Evolutionary conservation across 2,329 filamentous ascomycete genomes (phyloP), one percentile per base, ranked within the genome.

Genomic region (Aspergillus hiratsukae): DNA sequence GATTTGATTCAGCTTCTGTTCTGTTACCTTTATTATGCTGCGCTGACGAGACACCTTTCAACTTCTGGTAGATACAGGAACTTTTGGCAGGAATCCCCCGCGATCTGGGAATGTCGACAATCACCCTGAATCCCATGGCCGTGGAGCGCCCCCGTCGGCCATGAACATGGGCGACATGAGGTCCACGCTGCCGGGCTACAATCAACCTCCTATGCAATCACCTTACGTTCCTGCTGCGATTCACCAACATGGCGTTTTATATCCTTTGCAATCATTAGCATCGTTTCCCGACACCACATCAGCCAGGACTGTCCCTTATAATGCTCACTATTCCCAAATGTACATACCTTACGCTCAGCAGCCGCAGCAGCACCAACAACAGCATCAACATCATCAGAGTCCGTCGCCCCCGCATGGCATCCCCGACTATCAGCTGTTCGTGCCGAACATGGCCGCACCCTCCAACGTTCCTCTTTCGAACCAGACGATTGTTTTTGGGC

Each of bases 91-190:
- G 14, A 48, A 27, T 29, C 49, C 52, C 17, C 11, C 59, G 35
- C 63, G 57, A 58, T 52, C 61, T 50, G 53, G 64, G 46, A 64
- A 62, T 56, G 52, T 55, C 48, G 61, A 62, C 48, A 58, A 64
- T 27, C 56, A 63, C 50, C 53, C 64, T 27, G 60, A 58, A 37
- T 41, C 59, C 3, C 60, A 61, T 48, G 58, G 49, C 53, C 68
- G 68, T 59, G 66, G 63, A 53, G 45, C 55, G 17, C 51, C 51
- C 9, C 54, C 59, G 19, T 62, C 68, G 27, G 45, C 61, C 17
- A 55, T 70, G 46, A 66, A 63, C 37, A 72, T 72, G 70, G 57
- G 58, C 27, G 64, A 66, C 49, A 69, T 72, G 65, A 55, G 55
- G 37, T 68, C 71, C 48, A 53, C 65, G 23, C 55, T 73, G 7